Evolutionary conservation across 306 rosid genomes (phyloP).

Genomic region (Crotalaria pallida): DNA sequence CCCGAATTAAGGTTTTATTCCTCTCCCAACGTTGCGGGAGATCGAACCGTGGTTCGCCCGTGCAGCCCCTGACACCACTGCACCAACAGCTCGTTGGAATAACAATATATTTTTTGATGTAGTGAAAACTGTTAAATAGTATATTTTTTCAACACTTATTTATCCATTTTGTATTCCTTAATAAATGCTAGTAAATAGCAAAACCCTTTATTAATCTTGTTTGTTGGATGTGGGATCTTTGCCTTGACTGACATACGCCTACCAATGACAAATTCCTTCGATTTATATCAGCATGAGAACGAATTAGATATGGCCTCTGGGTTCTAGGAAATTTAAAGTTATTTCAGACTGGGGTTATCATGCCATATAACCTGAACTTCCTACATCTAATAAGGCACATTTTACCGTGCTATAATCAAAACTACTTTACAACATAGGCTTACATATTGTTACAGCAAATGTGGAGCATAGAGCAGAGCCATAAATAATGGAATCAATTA

Average conservation of each 20-base stretch:
- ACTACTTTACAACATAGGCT: conserved; percentile 51
- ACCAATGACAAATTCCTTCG: not conserved
- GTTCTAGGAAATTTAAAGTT: not conserved
- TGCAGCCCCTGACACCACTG: too few relatives aligned
- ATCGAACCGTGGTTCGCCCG: too few relatives aligned
- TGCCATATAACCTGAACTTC: conserved; percentile 22
- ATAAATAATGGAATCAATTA: conserved; percentile 17
- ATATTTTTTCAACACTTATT: too few relatives aligned
- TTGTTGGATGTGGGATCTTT: not conserved
- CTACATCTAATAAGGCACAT: conserved; percentile 27
- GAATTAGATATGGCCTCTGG: not conserved
- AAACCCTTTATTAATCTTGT: not conserved
- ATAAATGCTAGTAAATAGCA: too few relatives aligned
- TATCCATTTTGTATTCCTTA: too few relatives aligned
- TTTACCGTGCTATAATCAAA: conserved; percentile 26
- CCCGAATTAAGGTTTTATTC: too few relatives aligned
- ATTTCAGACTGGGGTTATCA: conserved; percentile 1
- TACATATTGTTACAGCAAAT: conserved; percentile 37
- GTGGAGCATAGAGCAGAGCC: conserved; percentile 11
- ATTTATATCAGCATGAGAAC: not conserved
- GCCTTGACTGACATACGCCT: not conserved
- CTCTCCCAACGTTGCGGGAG: too few relatives aligned
- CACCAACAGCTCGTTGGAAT: too few relatives aligned
- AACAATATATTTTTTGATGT: too few relatives aligned
- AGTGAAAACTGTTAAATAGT: too few relatives aligned